These are phyloP conservation scores for Exophiala sp. DNA, from an alignment of 2,329 filamentous ascomycete genomes.

Conservation along the genomic window DNA sequence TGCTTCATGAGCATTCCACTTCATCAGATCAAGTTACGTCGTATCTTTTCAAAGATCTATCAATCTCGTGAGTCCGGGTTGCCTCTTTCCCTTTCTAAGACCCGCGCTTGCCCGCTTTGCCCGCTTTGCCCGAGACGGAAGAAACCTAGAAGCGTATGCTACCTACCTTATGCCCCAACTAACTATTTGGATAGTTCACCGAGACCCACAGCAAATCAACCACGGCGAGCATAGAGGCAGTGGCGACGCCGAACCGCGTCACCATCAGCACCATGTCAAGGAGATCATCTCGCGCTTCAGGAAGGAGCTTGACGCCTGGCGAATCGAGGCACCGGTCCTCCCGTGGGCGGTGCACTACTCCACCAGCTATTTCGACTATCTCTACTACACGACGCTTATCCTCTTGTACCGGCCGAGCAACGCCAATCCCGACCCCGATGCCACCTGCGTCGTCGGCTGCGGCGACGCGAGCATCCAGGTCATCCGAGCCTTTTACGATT, in stretches of 20 bases:
- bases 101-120: too few species aligned
- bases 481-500: not conserved
- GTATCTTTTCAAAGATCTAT: not conserved
- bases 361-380: not conserved
- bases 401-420: not conserved
- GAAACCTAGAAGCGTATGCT: too few species aligned
- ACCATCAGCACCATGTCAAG: not conserved
- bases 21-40: not conserved
- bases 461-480: not conserved
- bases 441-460: not conserved
- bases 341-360: not conserved
- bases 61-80: not conserved
- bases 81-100: too few species aligned
- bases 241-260: too few species aligned
- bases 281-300: not conserved
- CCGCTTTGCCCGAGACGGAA: too few species aligned
- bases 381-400: not conserved
- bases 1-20: not conserved
- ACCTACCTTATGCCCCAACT: too few species aligned
- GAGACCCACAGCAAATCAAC: not conserved
- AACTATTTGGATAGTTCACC: too few species aligned
- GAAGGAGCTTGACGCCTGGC: not conserved
- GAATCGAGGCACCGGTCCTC: not conserved
- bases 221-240: not conserved
- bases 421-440: not conserved